Evolutionary conservation across 352 stramenopile genomes (phyloP).

Genomic region (Pythium rhizo-oryzae): DNA sequence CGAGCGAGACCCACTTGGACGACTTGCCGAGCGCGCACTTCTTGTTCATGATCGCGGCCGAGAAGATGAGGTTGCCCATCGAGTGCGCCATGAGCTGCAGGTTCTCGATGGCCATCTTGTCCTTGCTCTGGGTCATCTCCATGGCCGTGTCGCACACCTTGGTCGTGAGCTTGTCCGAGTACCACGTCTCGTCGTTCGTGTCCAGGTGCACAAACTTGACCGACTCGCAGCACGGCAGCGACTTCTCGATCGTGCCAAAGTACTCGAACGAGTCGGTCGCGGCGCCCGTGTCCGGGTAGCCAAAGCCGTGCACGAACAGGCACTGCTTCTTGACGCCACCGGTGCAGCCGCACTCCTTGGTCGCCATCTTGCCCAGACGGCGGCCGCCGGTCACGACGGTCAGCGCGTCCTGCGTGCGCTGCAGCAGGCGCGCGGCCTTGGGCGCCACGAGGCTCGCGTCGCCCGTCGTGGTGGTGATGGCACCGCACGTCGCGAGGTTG

Average conservation of each 20-base stretch:
- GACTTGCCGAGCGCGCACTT: constrained; percentile 25
- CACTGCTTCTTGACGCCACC: constrained; percentile 31
- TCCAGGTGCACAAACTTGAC: constrained; percentile 45
- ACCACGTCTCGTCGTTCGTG: constrained; percentile 35
- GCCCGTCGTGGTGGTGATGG: background rate
- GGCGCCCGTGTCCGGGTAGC: constrained; percentile 4
- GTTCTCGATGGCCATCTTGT: constrained; percentile 27
- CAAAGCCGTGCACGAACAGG: constrained; percentile 39
- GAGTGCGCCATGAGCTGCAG: constrained; percentile 43
- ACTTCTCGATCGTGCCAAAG: constrained; percentile 33
- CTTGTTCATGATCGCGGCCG: constrained; percentile 28
- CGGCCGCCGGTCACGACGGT: constrained; percentile 11
- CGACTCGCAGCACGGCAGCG: constrained; percentile 37
- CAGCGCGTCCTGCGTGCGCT: constrained; percentile 19
- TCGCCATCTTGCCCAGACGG: constrained; percentile 11
- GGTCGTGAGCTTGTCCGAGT: constrained; percentile 26
- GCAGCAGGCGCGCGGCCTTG: background rate
- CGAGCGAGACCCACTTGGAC: constrained; percentile 31
- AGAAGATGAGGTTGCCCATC: constrained; percentile 43
- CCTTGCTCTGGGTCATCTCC: constrained; percentile 17
- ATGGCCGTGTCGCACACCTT: constrained; percentile 38
- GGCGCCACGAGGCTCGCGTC: constrained; percentile 11
- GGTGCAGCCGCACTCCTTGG: constrained; percentile 16
- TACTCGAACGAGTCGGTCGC: constrained; percentile 29
- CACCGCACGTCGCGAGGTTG: constrained; percentile 7